Evolutionary conservation across 2,329 filamentous ascomycete genomes (phyloP).

Genomic region (Verticillium albo-atrum): DNA sequence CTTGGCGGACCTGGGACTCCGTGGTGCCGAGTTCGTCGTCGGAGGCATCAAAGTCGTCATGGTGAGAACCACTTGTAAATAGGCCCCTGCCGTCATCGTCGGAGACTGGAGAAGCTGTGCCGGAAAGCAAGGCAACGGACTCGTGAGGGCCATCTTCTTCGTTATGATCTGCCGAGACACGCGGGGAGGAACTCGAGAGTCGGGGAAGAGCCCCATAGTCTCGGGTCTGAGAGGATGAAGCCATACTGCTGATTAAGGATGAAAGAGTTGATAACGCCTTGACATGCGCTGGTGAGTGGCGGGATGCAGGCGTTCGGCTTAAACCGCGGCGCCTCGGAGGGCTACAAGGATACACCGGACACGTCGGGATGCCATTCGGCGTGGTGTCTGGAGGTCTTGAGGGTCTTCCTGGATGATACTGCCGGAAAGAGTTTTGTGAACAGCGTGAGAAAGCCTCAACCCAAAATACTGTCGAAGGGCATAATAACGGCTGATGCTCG

Average conservation of each 20-base stretch:
- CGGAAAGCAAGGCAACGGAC: neutral
- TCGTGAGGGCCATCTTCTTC: neutral
- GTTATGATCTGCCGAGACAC: neutral
- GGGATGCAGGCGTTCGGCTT: neutral
- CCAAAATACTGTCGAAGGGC: too few species aligned
- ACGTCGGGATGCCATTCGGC: neutral
- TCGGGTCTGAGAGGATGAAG: neutral
- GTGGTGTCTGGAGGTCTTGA: neutral
- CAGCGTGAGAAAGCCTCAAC: too few species aligned
- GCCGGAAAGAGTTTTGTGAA: too few species aligned
- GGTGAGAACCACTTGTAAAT: neutral
- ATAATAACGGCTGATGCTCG: neutral
- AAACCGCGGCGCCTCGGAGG: neutral
- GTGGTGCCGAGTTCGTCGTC: neutral
- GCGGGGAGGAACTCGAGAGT: neutral
- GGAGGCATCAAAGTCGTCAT: neutral
- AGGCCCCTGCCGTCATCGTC: neutral
- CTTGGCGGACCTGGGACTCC: constrained; percentile 8
- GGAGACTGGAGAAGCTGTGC: neutral
- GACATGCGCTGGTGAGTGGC: too few species aligned
- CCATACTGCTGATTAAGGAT: too few species aligned
- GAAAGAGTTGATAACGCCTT: too few species aligned
- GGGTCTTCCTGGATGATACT: too few species aligned
- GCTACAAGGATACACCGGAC: neutral
- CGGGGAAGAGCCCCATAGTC: neutral